A percentile compares a stretch with the other conserved stretches of the same genome.
Evolutionary conservation across 257 asterid genomes (phyloP).

Genomic region (Nyctanthes arbortristis): DNA sequence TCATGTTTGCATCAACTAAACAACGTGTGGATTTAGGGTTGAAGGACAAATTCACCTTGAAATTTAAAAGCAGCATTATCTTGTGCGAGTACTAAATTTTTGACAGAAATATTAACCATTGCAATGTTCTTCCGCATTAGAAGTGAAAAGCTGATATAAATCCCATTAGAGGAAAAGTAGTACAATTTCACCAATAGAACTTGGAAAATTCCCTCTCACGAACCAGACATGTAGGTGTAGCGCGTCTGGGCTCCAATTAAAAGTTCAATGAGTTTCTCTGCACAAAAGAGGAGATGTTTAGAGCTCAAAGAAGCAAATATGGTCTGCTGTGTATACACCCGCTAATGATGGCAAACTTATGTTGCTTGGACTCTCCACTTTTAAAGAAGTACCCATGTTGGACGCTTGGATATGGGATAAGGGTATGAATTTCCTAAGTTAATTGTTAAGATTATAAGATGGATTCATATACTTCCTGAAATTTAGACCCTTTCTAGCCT

Average conservation of each 20-base stretch:
- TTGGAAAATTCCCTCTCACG: slow-evolving; percentile 40
- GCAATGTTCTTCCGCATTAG: not conserved
- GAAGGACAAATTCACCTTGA: not conserved
- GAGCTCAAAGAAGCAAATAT: not conserved
- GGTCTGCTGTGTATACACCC: not conserved
- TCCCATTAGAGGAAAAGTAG: no score
- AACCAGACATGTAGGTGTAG: slow-evolving; percentile 98
- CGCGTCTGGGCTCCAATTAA: slow-evolving; percentile 93
- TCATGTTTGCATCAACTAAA: not conserved
- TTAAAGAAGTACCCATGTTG: no score
- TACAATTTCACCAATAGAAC: not conserved
- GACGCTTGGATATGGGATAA: no score
- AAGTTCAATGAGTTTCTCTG: slow-evolving; percentile 90
- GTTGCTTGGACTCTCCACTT: no score
- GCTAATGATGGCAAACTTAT: no score
- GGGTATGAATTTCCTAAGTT: no score
- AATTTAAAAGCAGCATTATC: slow-evolving; percentile 25
- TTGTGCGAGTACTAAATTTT: slow-evolving; percentile 7
- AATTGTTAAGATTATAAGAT: no score
- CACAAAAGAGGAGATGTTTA: slow-evolving; percentile 17
- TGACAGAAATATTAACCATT: slow-evolving; percentile 2
- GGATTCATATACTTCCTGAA: no score
- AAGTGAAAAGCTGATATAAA: not conserved
- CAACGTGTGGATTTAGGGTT: not conserved
- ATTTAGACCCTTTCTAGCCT: no score